A percentile compares a stretch with the other conserved stretches of the same genome.
These are phyloP conservation scores for Cladorrhinum sp. DNA, from an alignment of 2,329 filamentous ascomycete species.

Conservation along the genomic window DNA sequence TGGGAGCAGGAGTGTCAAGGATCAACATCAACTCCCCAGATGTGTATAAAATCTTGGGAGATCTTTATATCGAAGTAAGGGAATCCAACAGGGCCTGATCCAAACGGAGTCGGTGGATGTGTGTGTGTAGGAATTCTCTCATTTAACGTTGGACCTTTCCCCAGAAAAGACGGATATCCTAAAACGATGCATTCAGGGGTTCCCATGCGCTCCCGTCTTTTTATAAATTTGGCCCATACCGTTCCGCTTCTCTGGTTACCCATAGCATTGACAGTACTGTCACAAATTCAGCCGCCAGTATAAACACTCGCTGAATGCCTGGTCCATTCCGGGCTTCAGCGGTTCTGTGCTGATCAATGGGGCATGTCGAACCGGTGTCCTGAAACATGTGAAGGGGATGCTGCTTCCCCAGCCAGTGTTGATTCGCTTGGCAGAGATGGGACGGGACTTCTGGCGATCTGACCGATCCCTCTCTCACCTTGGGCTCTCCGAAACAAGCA, in stretches of 20 bases:
- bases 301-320: not conserved
- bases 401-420: not conserved
- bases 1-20: conserved; percentile 4
- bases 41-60: not conserved
- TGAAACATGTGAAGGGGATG: conserved; percentile 7
- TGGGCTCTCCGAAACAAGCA: not conserved
- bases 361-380: not conserved
- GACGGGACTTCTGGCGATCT: not conserved
- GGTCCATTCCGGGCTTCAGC: not conserved
- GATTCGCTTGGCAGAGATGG: not conserved
- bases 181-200: conserved; percentile 1
- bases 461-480: not conserved
- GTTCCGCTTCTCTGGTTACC: not conserved
- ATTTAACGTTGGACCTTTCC: conserved; percentile 4
- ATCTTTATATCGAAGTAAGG: not conserved
- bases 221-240: not conserved
- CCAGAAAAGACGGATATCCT: not conserved
- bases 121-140: not conserved
- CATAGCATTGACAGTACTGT: not conserved
- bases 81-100: not conserved
- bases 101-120: not conserved
- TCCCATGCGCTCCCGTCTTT: not conserved
- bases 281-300: not conserved
- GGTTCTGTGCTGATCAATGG: not conserved
- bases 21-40: not conserved